These are phyloP conservation scores for sweet orange (Citrus sinensis) DNA, from an alignment of 345 rosid species.

Conservation along the genomic window DNA sequence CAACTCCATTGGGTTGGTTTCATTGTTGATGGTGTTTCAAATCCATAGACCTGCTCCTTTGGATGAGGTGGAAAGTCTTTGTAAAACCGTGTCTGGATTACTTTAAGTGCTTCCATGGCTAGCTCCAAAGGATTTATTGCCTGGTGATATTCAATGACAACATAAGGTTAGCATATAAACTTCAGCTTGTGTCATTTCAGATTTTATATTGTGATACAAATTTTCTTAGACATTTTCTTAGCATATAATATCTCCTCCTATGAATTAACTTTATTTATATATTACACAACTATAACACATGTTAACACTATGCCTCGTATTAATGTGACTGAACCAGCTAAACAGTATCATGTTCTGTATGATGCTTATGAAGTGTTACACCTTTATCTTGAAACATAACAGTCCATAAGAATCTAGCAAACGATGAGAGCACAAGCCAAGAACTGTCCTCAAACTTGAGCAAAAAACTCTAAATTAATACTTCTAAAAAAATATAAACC, in stretches of 20 bases:
- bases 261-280: not conserved
- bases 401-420: not conserved
- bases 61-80: slow-evolving; percentile 87
- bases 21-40: slow-evolving; percentile 97
- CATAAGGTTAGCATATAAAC: not conserved
- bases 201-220: not conserved
- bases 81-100: slow-evolving; percentile 76
- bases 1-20: slow-evolving; percentile 98
- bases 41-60: slow-evolving; percentile 73
- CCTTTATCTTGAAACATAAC: not conserved
- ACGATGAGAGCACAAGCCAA: not conserved
- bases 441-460: not conserved
- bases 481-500: not conserved
- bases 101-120: slow-evolving; percentile 84
- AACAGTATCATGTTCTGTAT: not conserved
- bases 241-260: not conserved
- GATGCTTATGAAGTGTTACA: not conserved
- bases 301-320: not conserved
- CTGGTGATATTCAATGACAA: slow-evolving; percentile 35
- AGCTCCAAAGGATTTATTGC: slow-evolving; percentile 93
- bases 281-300: not conserved
- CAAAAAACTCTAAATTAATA: not conserved
- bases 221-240: not conserved
- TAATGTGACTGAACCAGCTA: not conserved
- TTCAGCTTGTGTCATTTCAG: not conserved